Percentiles rank a stretch among this genome's conserved stretches.
Evolutionary conservation across 148 eudicot genomes (phyloP).

Genomic region (Dianthus caryophyllus): DNA sequence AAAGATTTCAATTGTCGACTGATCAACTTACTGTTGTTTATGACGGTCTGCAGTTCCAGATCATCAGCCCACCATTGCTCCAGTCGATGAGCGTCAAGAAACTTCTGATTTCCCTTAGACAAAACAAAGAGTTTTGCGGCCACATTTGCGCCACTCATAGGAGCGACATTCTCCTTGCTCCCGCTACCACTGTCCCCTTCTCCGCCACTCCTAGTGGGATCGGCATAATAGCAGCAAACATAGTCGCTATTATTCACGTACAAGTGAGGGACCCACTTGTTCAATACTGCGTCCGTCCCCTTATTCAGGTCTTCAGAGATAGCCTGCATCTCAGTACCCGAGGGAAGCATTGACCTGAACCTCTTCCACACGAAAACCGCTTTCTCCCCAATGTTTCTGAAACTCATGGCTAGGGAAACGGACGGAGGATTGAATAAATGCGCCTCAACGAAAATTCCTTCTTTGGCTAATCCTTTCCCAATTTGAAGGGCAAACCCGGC

Average conservation of each 20-base stretch:
- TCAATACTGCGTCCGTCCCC: conserved; percentile 15
- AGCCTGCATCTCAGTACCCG: conserved; percentile 31
- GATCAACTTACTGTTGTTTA: conserved; percentile 70
- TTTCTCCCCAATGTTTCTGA: conserved; percentile 66
- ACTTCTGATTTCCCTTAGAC: conserved; percentile 86
- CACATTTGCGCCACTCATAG: conserved; percentile 21
- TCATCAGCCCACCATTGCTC: conserved; percentile 99
- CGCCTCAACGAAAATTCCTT: conserved; percentile 69
- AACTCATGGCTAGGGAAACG: conserved; percentile 70
- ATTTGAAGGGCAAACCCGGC: conserved; percentile 89
- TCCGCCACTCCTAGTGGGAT: conserved; percentile 33
- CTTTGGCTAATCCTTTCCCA: conserved; percentile 75
- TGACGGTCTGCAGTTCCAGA: conserved; percentile 60
- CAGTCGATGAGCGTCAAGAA: conserved; percentile 76
- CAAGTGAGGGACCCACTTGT: conserved; percentile 73
- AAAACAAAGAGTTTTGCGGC: conserved; percentile 72
- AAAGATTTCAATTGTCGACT: conserved; percentile 69
- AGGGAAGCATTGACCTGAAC: conserved; percentile 64
- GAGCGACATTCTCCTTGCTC: conserved; percentile 51
- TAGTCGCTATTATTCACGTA: conserved; percentile 86
- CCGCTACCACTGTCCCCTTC: conserved; percentile 12
- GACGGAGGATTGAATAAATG: conserved; percentile 93
- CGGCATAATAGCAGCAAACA: conserved; percentile 71
- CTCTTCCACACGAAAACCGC: conserved; percentile 68
- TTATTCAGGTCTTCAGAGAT: conserved; percentile 22